Evolutionary conservation across 345 rosid genomes (phyloP), one percentile per base, ranked within the genome.

Genomic region (Salix suchowensis): DNA sequence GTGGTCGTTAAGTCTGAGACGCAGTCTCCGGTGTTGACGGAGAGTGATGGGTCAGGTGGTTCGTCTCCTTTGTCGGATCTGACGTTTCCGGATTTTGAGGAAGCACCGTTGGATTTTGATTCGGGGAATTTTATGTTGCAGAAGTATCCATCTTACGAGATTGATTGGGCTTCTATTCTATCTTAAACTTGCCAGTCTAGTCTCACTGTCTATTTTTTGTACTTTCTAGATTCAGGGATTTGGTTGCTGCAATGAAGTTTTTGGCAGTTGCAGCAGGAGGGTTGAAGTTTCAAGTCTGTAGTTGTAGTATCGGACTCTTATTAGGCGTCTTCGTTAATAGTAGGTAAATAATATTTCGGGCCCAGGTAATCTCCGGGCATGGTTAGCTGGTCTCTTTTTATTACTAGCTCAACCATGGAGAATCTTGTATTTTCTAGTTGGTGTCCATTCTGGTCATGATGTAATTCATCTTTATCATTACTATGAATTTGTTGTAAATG

Each of bases 31-130:
- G 82, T 85, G 23, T 69, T 58, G 48, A 78, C 87, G 30, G 90
- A 88, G 73, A 82, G 85, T 36, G 92, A 86, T 1, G 92, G 69
- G 32, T 90, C 94, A 0, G 86, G 84, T 14, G 91, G 84, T 26
- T 90, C 80, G 10, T 74, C 88, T 28, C 84, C 84, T 0, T 26
- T 81, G 67, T 81, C 84, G 1, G 84, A 81, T 61, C 76, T 81
- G 32, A 81, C 81, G 28, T 81, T 81, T 42, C 73, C 64, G 72
- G 84, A 81, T 28, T 28, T 4, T 3, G 76, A 81, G 58, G 84
- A 81, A 72, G 54, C 81, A 14, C 84, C 84, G 13, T 78, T 81
- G 65, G 84, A 81, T 24, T 39, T 74, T 16, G 81, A 81, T 34
- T 73, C 81, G 4, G 78, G 72, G 24, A 74, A 74, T 37, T 77